Evolutionary conservation across 306 rosid species (phyloP).

Genomic region (Begonia loranthoides): DNA sequence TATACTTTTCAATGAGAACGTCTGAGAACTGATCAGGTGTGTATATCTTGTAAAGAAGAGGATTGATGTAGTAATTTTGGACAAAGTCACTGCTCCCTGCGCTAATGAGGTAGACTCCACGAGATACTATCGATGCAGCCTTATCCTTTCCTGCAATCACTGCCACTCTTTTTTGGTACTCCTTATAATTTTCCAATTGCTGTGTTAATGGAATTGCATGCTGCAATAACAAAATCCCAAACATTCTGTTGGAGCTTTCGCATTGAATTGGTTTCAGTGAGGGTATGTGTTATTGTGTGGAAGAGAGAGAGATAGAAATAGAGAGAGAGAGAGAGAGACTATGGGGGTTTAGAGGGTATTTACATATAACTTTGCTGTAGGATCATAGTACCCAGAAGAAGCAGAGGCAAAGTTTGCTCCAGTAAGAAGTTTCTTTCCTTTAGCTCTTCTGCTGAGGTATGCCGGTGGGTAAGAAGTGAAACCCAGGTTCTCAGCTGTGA

Average conservation of each 20-base stretch:
- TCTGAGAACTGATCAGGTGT: constrained; percentile 39
- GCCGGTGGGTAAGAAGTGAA: constrained; percentile 27
- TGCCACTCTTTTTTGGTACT: constrained; percentile 31
- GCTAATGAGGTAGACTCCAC: constrained; percentile 32
- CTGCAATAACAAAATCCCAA: constrained; percentile 22
- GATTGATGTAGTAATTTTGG: constrained; percentile 51
- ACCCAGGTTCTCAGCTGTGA: constrained; percentile 25
- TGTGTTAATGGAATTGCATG: constrained; percentile 27
- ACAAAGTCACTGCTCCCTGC: constrained; percentile 60
- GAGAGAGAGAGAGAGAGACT: background rate
- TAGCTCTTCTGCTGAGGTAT: constrained; percentile 19
- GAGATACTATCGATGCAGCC: constrained; percentile 39
- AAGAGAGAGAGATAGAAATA: background rate
- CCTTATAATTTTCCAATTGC: constrained; percentile 54
- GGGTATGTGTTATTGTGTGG: background rate
- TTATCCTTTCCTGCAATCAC: constrained; percentile 28
- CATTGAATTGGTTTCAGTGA: no score
- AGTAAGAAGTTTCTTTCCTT: constrained; percentile 15
- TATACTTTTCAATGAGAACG: constrained; percentile 27
- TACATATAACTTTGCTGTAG: constrained; percentile 43
- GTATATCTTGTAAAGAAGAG: constrained; percentile 29
- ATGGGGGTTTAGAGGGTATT: constrained; percentile 2
- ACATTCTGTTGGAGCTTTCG: background rate
- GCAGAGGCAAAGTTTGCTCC: constrained; percentile 61
- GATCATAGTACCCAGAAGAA: constrained; percentile 42